Conservation (phyloP, 768 basidiomycete genomes). For the Hericium rajendrae region DNA sequence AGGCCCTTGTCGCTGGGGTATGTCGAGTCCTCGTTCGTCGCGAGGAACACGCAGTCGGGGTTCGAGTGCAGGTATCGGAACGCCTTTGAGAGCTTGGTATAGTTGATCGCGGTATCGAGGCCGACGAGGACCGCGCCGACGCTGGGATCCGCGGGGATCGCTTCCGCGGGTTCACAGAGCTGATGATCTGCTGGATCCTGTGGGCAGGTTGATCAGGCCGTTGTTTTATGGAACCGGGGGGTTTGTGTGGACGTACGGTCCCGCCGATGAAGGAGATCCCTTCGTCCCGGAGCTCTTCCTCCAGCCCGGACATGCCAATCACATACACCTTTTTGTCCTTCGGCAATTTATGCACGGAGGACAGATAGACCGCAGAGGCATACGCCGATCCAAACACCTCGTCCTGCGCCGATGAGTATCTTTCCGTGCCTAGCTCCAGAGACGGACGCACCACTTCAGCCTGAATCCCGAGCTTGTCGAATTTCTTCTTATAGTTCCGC, state of each 20-base stretch:
- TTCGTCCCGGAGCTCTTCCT: conserved; percentile 87
- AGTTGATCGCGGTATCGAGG: conserved; percentile 78
- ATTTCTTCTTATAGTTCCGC: conserved; percentile 78
- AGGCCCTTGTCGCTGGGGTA: conserved; percentile 68
- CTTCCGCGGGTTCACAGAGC: conserved; percentile 50
- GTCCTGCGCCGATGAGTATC: conserved; percentile 43
- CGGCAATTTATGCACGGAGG: conserved; percentile 80
- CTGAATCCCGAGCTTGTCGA: conserved; percentile 82
- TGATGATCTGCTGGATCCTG: conserved; percentile 84
- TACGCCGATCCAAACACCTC: conserved; percentile 97
- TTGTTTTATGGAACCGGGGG: too few relatives aligned
- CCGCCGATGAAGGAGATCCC: conserved; percentile 77
- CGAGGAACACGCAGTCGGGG: conserved; percentile 73
- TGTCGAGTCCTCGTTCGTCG: conserved; percentile 89
- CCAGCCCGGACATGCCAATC: conserved; percentile 83
- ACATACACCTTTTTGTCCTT: conserved; percentile 93
- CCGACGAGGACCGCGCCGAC: conserved; percentile 96
- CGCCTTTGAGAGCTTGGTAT: conserved; percentile 90
- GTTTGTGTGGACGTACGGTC: conserved; percentile 44
- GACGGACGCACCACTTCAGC: conserved; percentile 53
- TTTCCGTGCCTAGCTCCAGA: neutral
- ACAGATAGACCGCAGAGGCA: conserved; percentile 75
- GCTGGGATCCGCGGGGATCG: conserved; percentile 64
- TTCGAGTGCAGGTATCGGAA: conserved; percentile 83
- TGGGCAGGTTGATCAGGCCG: neutral